phyloP scores from a whole-genome alignment of 371 early-diverging fungal species.

The Coemansia sp. region DNA sequence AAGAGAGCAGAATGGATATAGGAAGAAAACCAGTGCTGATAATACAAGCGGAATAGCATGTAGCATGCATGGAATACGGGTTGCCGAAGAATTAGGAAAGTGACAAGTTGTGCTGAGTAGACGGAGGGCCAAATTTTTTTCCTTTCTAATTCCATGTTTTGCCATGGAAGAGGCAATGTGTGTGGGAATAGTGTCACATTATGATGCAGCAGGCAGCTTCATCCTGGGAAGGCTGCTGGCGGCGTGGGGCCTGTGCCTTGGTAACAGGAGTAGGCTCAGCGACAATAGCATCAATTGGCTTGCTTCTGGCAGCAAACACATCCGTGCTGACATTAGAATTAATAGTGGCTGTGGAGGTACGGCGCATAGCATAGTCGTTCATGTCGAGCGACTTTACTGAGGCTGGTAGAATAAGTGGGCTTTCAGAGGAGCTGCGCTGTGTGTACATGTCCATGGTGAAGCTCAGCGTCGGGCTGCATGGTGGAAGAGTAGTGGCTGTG shows the following conservation, averaged over 20 bases:
- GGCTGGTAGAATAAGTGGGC: background rate
- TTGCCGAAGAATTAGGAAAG: too few species aligned
- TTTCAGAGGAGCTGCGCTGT: background rate
- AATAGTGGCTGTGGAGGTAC: background rate
- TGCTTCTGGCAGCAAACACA: too few species aligned
- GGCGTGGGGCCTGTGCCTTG: background rate
- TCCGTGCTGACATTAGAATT: background rate
- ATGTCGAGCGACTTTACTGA: background rate
- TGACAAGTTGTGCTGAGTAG: too few species aligned
- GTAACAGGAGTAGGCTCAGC: background rate
- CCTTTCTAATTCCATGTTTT: too few species aligned
- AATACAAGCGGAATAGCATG: too few species aligned
- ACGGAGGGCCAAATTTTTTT: too few species aligned
- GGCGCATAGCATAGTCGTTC: background rate
- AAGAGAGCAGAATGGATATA: too few species aligned
- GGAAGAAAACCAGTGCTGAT: too few species aligned
- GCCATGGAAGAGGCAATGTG: too few species aligned
- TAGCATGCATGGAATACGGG: too few species aligned
- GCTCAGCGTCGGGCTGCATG: background rate
- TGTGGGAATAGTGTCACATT: background rate
- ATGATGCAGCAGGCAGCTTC: constrained; percentile 1
- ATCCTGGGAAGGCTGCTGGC: background rate
- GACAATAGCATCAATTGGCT: background rate
- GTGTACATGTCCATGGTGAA: background rate
- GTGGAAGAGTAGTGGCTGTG: constrained; percentile 2